Evolutionary conservation across 176 grass and related monocot genomes (phyloP), one percentile per base, ranked within the genome.

Genomic region (Oryza coarctata): DNA sequence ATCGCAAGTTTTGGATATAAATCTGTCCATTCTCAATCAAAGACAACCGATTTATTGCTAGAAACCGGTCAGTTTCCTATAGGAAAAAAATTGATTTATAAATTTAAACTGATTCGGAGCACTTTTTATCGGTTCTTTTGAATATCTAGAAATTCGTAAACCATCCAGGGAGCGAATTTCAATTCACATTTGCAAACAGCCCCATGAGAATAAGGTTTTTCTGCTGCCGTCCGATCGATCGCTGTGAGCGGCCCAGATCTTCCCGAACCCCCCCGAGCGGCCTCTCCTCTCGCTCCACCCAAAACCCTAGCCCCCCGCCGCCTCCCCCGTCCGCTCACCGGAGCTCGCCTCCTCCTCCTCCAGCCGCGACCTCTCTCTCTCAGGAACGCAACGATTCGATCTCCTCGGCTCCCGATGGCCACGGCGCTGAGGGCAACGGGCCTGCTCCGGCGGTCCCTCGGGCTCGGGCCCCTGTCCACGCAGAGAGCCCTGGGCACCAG

Each of bases 401-500:
- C 50, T 22, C 55, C 0, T 50, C 40, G n/a, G 3, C 0, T 40
- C 2, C 31, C 57, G 8, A 25, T 63, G 74, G 31, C 79, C 29
- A 79, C 62, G 83, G 88, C 74, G 28, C 83, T 78, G 61, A 77
- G 83, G n/a, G 44, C 44, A 8, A 30, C 67, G 36, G 45, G 73
- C n/a, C 30, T 86, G 18, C 79, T 90, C 4, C 88, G 83, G 61
- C 68, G 68, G 28, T 90, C 68, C 29, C 61, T 90, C 17, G 36
- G 74, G 8, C 9, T 86, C 6, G 28, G 33, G 5, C 22, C 40
- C 64, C 57, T 49, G 26, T 11, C 68, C 8, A 74, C 68, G 9
- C 83, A 80, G 44, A 88, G 85, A 63, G 55, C 82, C 68, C 43
- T 86, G 61, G 74, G 79, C 69, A 67, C 74, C 61, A 83, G 73